Base-by-base conservation (phyloP, 2,329 filamentous ascomycete genomes). In the Dothideomycetes sp. region DNA sequence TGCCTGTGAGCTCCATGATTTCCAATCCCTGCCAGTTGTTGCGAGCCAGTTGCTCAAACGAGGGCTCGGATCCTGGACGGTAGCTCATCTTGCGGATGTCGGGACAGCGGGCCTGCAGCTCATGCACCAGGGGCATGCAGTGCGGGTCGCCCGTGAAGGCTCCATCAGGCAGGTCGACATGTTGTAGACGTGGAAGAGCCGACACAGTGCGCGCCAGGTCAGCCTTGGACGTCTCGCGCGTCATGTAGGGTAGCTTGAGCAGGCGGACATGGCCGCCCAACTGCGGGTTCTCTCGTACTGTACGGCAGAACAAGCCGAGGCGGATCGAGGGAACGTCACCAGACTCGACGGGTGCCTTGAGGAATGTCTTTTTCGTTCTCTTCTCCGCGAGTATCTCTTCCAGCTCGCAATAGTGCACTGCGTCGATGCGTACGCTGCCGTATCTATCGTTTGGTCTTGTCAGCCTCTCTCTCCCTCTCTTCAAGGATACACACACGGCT, bases 221-320 rank as follows among this genome's bases (percentile, higher is more conserved):
- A 40, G 83, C 74, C 58, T 91, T 86, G 58, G 76, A 83, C 1
- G 84, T 84, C 65, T 95, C 86, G 44, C 89, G 79, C 40, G 89
- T 81, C 89, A 95, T 95, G 62, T 94, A 95, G 5, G 89, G 86
- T 45, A 86, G 79, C 67, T 94, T 94, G 54, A 96, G 70, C 52
- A 81, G 87, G 54, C 80, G 67, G 4, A 94, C 84, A 29, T 77
- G 68, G 41, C 73, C 68, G 23, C 81, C 86, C 32, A 94, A 60
- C 33, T 65, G 76, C 16, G 78, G 74, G 47, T 87, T 81, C 35
- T 89, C 83, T 47, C 87, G 78, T 35, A 95, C 76, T 1, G 87
- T 86, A 47, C 86, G 78, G 57, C 82, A 84, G 33, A 96, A 74
- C 42, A 94, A 72, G 53, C 78, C 74, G 36, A 96, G 71, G 22